phyloP scores from a whole-genome alignment of 106 monocot species.

The Dactylorhiza incarnata region DNA sequence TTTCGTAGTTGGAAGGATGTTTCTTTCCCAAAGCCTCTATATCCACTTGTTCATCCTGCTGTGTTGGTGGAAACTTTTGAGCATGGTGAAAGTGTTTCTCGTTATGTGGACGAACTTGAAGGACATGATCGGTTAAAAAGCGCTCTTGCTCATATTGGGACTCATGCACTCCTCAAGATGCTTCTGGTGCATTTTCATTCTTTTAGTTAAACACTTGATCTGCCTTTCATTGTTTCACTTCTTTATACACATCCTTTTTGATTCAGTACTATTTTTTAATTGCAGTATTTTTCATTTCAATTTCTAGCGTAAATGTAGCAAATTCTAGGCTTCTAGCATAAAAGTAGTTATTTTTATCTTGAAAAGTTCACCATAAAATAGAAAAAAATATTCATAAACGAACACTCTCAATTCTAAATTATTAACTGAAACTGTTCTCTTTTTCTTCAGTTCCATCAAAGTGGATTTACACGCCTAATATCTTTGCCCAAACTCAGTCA shows the following conservation, averaged over 20 bases:
- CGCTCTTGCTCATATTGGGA: slow-evolving; percentile 75
- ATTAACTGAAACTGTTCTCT: too few relatives aligned
- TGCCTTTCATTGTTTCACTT: background rate
- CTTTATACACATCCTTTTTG: background rate
- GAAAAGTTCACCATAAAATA: too few relatives aligned
- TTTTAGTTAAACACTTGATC: background rate
- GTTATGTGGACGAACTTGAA: slow-evolving; percentile 57
- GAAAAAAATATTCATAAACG: too few relatives aligned
- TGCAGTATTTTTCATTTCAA: too few relatives aligned
- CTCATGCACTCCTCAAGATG: slow-evolving; percentile 84
- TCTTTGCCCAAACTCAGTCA: too few relatives aligned
- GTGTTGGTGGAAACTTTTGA: slow-evolving; percentile 93
- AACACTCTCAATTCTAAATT: too few relatives aligned
- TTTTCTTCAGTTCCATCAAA: too few relatives aligned
- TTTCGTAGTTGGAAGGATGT: slow-evolving; percentile 80
- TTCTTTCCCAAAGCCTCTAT: slow-evolving; percentile 82
- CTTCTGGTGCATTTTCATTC: slow-evolving; percentile 41
- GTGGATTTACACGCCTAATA: too few relatives aligned
- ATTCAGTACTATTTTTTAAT: too few relatives aligned
- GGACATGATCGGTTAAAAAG: slow-evolving; percentile 50
- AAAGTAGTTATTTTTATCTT: too few relatives aligned
- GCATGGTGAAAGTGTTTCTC: slow-evolving; percentile 74
- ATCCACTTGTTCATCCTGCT: slow-evolving; percentile 86
- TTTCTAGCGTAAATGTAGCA: too few relatives aligned
- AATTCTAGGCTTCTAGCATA: too few relatives aligned